Conservation (phyloP, 2,329 filamentous ascomycete genomes). For the Aureobasidium pullulans region DNA sequence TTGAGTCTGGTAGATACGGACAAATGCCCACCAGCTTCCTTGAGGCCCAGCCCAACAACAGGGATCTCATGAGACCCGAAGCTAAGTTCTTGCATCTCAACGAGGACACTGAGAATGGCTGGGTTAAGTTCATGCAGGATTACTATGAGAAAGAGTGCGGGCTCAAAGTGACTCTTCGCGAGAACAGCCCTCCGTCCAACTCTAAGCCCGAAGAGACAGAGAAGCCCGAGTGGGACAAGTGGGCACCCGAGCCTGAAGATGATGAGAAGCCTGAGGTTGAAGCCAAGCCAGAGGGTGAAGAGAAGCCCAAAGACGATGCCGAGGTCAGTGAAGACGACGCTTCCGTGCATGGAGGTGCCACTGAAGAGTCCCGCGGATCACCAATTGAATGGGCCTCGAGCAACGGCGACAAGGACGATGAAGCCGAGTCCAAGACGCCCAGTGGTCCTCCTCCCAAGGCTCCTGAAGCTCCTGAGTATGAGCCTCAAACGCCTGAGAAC, state of each 20-base stretch:
- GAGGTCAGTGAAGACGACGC: not conserved
- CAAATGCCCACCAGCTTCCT: not conserved
- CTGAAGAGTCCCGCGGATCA: no score
- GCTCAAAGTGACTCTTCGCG: not conserved
- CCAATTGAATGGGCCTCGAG: no score
- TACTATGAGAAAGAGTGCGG: not conserved
- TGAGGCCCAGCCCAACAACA: not conserved
- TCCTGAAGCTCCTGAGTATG: no score
- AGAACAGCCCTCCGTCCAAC: not conserved
- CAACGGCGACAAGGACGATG: no score
- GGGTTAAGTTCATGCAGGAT: not conserved
- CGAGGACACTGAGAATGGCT: not conserved
- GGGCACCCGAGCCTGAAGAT: no score
- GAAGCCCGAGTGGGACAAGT: no score
- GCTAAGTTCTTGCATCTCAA: not conserved
- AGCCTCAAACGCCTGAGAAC: no score
- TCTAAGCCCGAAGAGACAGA: not conserved
- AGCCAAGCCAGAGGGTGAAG: no score
- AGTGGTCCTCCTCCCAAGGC: no score
- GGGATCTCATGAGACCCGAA: not conserved
- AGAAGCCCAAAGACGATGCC: no score
- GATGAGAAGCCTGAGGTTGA: no score
- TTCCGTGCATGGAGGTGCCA: not conserved
- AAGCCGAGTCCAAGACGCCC: no score
- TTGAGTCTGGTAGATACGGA: conserved; percentile 6